Conservation (phyloP, 345 rosid species). For the Lepidium aucheri region DNA sequence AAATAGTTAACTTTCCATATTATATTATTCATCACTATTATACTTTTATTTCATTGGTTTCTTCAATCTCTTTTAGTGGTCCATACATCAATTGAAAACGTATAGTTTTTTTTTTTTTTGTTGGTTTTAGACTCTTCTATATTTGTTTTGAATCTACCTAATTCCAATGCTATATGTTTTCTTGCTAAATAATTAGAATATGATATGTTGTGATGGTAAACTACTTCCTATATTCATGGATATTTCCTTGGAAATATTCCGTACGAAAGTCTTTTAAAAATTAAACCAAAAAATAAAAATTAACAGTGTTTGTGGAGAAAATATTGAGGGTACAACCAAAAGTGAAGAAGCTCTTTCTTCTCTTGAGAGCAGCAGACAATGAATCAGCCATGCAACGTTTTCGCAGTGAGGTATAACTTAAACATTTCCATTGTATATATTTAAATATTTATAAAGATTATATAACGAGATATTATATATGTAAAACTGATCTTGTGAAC, state of each 20-base stretch:
- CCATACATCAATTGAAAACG: neutral
- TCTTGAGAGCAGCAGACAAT: constrained; percentile 64
- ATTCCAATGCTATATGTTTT: neutral
- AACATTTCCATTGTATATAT: neutral
- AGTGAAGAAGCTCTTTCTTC: constrained; percentile 68
- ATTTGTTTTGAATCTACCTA: neutral
- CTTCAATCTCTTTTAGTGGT: neutral
- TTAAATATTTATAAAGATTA: neutral
- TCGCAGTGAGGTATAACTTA: constrained; percentile 46
- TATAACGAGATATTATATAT: too few relatives aligned
- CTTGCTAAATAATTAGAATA: neutral
- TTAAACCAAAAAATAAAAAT: too few relatives aligned
- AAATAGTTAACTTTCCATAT: neutral
- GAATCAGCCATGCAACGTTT: constrained; percentile 59
- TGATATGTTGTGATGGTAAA: neutral
- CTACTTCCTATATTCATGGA: neutral
- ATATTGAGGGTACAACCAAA: constrained; percentile 72
- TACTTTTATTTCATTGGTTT: neutral
- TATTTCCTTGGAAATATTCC: neutral
- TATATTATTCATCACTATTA: neutral
- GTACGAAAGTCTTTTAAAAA: too few relatives aligned
- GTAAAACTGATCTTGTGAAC: too few relatives aligned
- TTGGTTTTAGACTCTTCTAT: neutral
- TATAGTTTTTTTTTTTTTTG: neutral
- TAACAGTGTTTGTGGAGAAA: constrained; percentile 87